phyloP scores from a whole-genome alignment of 352 stramenopile genomes.

The Phytopythium aichiense region DNA sequence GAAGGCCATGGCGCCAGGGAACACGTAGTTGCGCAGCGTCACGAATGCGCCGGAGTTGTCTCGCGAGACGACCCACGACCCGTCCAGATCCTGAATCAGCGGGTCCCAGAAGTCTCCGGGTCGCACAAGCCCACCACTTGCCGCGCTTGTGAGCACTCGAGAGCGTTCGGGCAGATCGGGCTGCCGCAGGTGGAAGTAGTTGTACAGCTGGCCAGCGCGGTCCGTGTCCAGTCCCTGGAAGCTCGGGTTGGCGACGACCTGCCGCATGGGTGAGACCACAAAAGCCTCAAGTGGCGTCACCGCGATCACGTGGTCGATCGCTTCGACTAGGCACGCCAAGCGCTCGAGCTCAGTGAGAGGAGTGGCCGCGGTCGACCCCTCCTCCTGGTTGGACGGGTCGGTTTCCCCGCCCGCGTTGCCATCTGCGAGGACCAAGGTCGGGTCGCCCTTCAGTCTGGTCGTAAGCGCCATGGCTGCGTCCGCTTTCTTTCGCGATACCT shows the following conservation, averaged over 20 bases:
- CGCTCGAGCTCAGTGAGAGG: slow-evolving; percentile 70
- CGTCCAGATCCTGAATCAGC: slow-evolving; percentile 62
- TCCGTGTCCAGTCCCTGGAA: slow-evolving; percentile 72
- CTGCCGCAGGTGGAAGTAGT: slow-evolving; percentile 75
- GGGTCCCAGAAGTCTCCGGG: slow-evolving; percentile 67
- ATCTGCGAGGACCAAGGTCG: slow-evolving; percentile 47
- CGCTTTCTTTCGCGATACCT: slow-evolving; percentile 57
- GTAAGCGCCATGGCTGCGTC: slow-evolving; percentile 38
- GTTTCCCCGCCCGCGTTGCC: slow-evolving; percentile 12
- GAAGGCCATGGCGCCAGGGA: slow-evolving; percentile 62
- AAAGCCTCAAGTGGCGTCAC: slow-evolving; percentile 62
- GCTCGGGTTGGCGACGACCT: slow-evolving; percentile 58
- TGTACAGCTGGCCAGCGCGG: slow-evolving; percentile 54
- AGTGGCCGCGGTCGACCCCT: not conserved
- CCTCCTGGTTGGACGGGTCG: slow-evolving; percentile 8
- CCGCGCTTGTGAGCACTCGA: slow-evolving; percentile 38
- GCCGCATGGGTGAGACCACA: slow-evolving; percentile 65
- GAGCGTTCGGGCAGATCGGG: slow-evolving; percentile 56
- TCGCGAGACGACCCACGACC: slow-evolving; percentile 49
- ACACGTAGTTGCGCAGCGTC: slow-evolving; percentile 61
- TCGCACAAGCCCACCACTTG: slow-evolving; percentile 50
- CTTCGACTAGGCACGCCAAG: slow-evolving; percentile 59
- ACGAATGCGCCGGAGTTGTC: slow-evolving; percentile 63
- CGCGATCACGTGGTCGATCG: slow-evolving; percentile 57
- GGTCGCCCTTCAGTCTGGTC: slow-evolving; percentile 62